Evolutionary conservation across 495 filamentous ascomycete genomes (phyloP).

Genomic region (Neohortaea acidophila): DNA sequence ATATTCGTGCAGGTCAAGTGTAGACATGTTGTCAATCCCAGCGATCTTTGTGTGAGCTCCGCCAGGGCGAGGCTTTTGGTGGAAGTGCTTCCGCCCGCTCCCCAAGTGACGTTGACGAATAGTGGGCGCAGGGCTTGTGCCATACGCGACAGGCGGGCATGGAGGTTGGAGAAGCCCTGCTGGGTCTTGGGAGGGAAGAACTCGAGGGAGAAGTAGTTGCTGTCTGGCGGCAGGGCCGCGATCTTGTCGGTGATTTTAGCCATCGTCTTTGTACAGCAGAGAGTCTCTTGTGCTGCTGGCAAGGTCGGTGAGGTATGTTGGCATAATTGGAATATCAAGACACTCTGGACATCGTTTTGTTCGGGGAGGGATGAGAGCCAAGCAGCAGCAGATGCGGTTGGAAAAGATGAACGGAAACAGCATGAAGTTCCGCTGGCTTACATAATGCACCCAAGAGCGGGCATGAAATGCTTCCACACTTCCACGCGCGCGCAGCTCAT

Average conservation of each 20-base stretch:
- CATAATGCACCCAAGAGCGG: too few species aligned
- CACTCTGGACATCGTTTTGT: too few species aligned
- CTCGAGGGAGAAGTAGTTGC: constrained; percentile 87
- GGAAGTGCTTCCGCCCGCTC: constrained; percentile 83
- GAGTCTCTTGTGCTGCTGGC: background rate
- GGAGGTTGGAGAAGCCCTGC: constrained; percentile 78
- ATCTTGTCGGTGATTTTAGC: constrained; percentile 96
- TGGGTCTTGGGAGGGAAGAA: constrained; percentile 95
- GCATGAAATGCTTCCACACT: too few species aligned
- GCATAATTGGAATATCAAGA: too few species aligned
- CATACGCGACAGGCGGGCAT: constrained; percentile 90
- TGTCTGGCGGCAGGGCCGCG: constrained; percentile 65
- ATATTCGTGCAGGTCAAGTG: constrained; percentile 98
- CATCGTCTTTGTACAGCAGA: constrained; percentile 9
- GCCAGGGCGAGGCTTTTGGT: constrained; percentile 83
- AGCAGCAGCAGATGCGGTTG: too few species aligned
- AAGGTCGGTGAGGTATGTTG: background rate
- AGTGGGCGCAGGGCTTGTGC: constrained; percentile 73
- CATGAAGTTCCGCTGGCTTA: too few species aligned
- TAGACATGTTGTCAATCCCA: constrained; percentile 85
- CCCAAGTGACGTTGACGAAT: constrained; percentile 97
- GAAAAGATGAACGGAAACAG: too few species aligned
- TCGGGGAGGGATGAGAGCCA: too few species aligned
- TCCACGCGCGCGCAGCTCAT: too few species aligned
- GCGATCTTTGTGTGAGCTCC: constrained; percentile 82